Percentiles rank a stretch among this genome's conserved stretches.
These are phyloP conservation scores for Pythium angustatum DNA, from an alignment of 352 stramenopile species.

Conservation along the genomic window DNA sequence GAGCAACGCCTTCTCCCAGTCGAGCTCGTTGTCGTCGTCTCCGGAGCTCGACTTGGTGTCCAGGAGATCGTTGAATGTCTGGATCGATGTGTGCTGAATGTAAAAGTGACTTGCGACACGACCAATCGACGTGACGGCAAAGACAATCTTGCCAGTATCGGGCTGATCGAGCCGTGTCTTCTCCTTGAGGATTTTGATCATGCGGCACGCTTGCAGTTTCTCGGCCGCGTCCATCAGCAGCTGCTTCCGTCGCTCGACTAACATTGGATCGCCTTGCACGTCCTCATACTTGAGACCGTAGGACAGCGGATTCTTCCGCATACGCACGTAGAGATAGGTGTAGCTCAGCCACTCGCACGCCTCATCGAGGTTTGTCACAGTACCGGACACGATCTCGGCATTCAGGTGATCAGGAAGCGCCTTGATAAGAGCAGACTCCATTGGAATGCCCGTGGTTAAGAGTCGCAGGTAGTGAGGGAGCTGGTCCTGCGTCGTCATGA, in stretches of 20 bases:
- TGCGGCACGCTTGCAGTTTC: conserved; percentile 73
- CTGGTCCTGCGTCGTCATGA: conserved; percentile 97
- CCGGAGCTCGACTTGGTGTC: conserved; percentile 46
- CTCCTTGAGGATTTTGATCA: conserved; percentile 82
- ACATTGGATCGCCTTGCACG: conserved; percentile 87
- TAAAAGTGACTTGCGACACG: conserved; percentile 99
- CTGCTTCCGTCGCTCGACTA: conserved; percentile 68
- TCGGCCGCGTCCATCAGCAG: conserved; percentile 76
- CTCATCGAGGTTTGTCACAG: conserved; percentile 97
- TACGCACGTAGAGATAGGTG: conserved; percentile 99
- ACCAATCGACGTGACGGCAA: conserved; percentile 96
- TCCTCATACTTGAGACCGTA: conserved; percentile 97
- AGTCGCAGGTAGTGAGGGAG: conserved; percentile 94
- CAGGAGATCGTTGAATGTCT: conserved; percentile 97
- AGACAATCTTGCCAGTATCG: conserved; percentile 51
- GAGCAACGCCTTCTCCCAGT: conserved; percentile 69
- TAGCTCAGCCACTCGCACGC: conserved; percentile 97
- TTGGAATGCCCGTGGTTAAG: conserved; percentile 95
- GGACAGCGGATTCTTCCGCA: conserved; percentile 97
- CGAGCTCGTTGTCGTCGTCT: conserved; percentile 46
- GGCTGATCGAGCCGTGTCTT: conserved; percentile 33
- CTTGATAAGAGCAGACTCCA: conserved; percentile 99
- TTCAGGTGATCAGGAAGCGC: conserved; percentile 99
- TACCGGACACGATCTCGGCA: conserved; percentile 98
- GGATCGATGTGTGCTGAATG: conserved; percentile 97